Evolutionary conservation across 1,284 basidiomycete genomes (phyloP).

Genomic region (Sporisorium graminicola): DNA sequence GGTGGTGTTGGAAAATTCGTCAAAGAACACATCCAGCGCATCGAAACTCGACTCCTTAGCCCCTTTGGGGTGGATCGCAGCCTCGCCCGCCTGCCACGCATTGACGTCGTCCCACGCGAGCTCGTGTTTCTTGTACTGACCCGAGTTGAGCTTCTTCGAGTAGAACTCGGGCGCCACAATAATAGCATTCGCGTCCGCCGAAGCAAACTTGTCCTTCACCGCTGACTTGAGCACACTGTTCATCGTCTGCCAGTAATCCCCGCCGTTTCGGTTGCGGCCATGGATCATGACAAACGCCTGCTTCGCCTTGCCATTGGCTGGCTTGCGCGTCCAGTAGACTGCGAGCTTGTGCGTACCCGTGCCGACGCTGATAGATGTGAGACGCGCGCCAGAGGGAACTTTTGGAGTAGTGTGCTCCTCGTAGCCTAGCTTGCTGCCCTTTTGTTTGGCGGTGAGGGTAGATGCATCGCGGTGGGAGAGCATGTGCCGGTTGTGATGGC

Average conservation of each 20-base stretch:
- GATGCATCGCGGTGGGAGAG: constrained; percentile 43
- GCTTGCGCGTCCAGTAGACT: constrained; percentile 50
- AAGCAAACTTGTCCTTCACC: constrained; percentile 24
- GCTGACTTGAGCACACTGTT: constrained; percentile 51
- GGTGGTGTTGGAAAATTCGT: constrained; percentile 50
- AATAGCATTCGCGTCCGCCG: constrained; percentile 50
- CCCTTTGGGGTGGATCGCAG: constrained; percentile 56
- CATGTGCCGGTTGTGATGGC: constrained; percentile 1
- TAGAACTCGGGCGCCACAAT: constrained; percentile 66
- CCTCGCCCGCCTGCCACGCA: constrained; percentile 64
- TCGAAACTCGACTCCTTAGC: constrained; percentile 60
- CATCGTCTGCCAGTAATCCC: constrained; percentile 61
- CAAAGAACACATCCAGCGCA: constrained; percentile 61
- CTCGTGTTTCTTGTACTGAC: constrained; percentile 55
- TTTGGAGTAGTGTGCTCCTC: constrained; percentile 40
- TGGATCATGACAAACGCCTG: constrained; percentile 68
- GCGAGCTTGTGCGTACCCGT: constrained; percentile 35
- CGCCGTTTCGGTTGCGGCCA: constrained; percentile 60
- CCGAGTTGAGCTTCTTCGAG: constrained; percentile 51
- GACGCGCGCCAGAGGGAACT: constrained; percentile 49
- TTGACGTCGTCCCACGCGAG: constrained; percentile 66
- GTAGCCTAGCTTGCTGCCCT: constrained; percentile 37
- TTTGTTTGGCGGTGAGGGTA: constrained; percentile 24
- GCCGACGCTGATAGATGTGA: constrained; percentile 52
- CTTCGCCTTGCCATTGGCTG: constrained; percentile 35